Conservation (phyloP, 176 grass and related monocot genomes). For the Carex pumila region DNA sequence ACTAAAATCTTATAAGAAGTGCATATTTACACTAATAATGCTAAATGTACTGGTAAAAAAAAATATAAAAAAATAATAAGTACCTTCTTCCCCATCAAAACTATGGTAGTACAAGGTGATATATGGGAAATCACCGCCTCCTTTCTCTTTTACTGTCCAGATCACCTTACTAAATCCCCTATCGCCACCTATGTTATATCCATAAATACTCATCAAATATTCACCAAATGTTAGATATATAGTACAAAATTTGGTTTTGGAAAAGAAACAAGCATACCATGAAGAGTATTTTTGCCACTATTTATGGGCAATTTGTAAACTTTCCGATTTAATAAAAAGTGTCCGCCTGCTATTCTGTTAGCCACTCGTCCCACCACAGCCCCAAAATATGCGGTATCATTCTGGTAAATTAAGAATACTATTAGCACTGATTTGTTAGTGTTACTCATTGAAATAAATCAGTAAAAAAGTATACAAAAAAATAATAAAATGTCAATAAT, state of each 20-base stretch:
- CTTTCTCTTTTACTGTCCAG: constrained; percentile 72
- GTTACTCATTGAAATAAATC: neutral
- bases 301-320: constrained; percentile 45
- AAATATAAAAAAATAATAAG: neutral
- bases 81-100: constrained; percentile 75
- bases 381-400: constrained; percentile 59
- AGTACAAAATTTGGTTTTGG: neutral
- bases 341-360: constrained; percentile 56
- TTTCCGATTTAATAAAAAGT: constrained; percentile 57
- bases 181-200: constrained; percentile 36
- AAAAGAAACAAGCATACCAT: constrained; percentile 43
- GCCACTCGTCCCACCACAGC: constrained; percentile 82
- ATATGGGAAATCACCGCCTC: constrained; percentile 45
- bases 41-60: neutral
- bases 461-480: neutral
- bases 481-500: too few relatives aligned
- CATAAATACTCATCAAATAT: neutral
- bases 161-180: constrained; percentile 58
- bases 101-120: constrained; percentile 66
- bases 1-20: neutral
- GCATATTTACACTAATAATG: neutral
- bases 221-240: neutral
- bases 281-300: constrained; percentile 69
- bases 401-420: constrained; percentile 24
- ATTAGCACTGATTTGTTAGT: neutral